Evolutionary conservation across 306 rosid species (phyloP), one percentile per base, ranked within the genome.

Genomic region (Cucumis hystrix): DNA sequence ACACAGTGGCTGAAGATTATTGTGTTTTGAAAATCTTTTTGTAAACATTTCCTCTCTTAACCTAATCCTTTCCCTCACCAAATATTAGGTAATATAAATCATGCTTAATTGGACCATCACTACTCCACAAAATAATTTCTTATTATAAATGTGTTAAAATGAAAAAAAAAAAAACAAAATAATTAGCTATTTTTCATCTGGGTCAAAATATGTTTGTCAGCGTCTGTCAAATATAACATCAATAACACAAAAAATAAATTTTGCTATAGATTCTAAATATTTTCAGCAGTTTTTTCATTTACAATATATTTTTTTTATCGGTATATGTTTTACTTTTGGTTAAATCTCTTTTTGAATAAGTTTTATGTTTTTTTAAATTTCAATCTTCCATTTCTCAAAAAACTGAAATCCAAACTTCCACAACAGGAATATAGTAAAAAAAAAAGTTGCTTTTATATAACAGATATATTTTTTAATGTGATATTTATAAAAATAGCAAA

Each of bases 41-140:
- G 76, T 14, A 0, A 70, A 70, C 39, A 37, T 70, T 49, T 47
- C 58, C 40, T 21, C 59, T 70, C 39, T 14, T 70, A 70, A 47
- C 13, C 21, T 70, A 70, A 47, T 2, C 40, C 74, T 67, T 41
- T 67, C 74, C 55, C 55, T 41, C 54, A 23, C 76, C 14, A 12
- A 13, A 43, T n/a, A 16, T 49, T 45, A 15, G 76, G 76, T 70
- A 14, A 45, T 70, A 23, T 70, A 45, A 70, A 70, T 47, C 59
- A 71, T 71, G 76, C 76, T 49, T 47, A 70, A 67, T 30, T 41
- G 55, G 55, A 67, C 74, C 74, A 41, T 67, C 5, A n/a, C 56
- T 17, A 9, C 30, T 20, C 10, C 74, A 10, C 8, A 41, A 68
- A 41, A 20, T 28, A 21, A 41, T 40, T 7, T 62, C 0, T 28